Percentiles rank a stretch among this genome's conserved stretches.
These are phyloP conservation scores for Viola odorata DNA, from an alignment of 345 rosid genomes.

Conservation along the genomic window DNA sequence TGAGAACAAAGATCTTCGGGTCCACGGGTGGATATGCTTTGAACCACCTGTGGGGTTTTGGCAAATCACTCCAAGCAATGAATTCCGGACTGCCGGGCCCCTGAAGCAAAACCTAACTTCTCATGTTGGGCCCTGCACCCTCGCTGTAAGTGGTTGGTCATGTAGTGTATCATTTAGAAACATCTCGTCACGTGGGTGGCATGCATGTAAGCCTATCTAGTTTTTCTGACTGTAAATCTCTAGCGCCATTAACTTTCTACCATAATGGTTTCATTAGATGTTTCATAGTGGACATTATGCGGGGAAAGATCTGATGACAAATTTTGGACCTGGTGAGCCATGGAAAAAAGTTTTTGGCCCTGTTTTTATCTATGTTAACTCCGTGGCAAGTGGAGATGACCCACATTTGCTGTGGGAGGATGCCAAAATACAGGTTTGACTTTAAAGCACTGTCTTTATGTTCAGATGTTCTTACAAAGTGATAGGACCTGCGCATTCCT, in stretches of 20 bases:
- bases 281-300: constrained; percentile 81
- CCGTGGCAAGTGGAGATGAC: constrained; percentile 53
- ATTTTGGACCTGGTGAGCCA: constrained; percentile 49
- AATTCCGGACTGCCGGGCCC: constrained; percentile 25
- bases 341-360: constrained; percentile 99
- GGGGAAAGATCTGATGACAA: constrained; percentile 74
- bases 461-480: too few relatives aligned
- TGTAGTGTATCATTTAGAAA: not conserved
- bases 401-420: constrained; percentile 83
- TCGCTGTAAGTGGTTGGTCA: constrained; percentile 18
- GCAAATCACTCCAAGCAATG: constrained; percentile 28
- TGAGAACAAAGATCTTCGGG: constrained; percentile 16
- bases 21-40: constrained; percentile 22
- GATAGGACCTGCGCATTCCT: too few relatives aligned
- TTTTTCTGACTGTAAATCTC: not conserved
- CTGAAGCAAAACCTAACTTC: constrained; percentile 23
- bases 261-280: constrained; percentile 24
- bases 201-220: too few relatives aligned
- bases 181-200: not conserved
- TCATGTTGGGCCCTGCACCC: constrained; percentile 27
- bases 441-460: too few relatives aligned
- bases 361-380: constrained; percentile 74
- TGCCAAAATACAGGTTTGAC: constrained; percentile 70
- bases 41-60: constrained; percentile 22
- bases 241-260: not conserved